These are phyloP conservation scores for Plenodomus tracheiphilus DNA, from an alignment of 2,329 filamentous ascomycete species.

Conservation along the genomic window DNA sequence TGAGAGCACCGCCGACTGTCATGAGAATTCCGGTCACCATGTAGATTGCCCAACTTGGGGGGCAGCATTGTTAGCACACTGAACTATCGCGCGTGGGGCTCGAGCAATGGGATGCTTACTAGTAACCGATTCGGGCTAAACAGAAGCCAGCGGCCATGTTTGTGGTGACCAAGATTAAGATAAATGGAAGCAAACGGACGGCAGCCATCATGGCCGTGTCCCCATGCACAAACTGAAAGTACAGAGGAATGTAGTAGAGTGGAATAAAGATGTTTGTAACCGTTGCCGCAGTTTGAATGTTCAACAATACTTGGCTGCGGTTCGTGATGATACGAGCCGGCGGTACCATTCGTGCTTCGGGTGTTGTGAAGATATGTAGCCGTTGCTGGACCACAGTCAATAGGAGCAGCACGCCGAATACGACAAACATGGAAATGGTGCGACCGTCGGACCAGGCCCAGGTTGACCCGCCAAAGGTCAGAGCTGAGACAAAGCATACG, in stretches of 20 bases:
- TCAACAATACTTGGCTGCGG: not conserved
- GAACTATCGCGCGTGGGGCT: too few relatives aligned
- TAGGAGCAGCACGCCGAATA: slow-evolving; percentile 49
- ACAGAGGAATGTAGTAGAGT: slow-evolving; percentile 29
- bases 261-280: slow-evolving; percentile 1
- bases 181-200: slow-evolving; percentile 25
- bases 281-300: not conserved
- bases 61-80: too few relatives aligned
- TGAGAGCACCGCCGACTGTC: too few relatives aligned
- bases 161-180: slow-evolving; percentile 12
- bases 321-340: slow-evolving; percentile 51
- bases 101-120: slow-evolving; percentile 2
- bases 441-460: slow-evolving; percentile 52
- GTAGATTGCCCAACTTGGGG: too few relatives aligned
- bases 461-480: slow-evolving; percentile 55
- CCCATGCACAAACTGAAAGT: slow-evolving; percentile 25
- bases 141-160: not conserved
- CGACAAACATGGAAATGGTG: slow-evolving; percentile 52
- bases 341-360: slow-evolving; percentile 44
- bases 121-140: not conserved
- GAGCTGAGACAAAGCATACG: slow-evolving; percentile 27
- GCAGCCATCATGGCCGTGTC: slow-evolving; percentile 20
- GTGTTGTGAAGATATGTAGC: slow-evolving; percentile 51
- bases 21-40: too few relatives aligned
- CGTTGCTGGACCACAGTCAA: slow-evolving; percentile 52